phyloP scores from a whole-genome alignment of 176 grass and related monocot genomes.

The Phyllostachys edulis region DNA sequence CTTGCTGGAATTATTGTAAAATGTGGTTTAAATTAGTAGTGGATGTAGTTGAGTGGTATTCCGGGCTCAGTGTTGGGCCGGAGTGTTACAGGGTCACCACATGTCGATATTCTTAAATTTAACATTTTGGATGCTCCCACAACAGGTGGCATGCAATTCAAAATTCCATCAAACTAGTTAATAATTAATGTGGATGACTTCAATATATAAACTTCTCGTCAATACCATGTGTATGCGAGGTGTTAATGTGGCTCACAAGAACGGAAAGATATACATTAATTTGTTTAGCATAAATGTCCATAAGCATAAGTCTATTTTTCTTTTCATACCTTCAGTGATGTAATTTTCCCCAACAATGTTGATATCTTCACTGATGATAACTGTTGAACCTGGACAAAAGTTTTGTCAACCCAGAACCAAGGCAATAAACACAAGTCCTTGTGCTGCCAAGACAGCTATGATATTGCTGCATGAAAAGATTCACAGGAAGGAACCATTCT shows the following conservation, averaged over 20 bases:
- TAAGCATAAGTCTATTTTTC: slow-evolving; percentile 20
- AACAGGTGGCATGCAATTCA: not conserved
- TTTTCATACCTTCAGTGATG: slow-evolving; percentile 75
- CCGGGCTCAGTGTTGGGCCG: no score
- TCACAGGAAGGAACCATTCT: not conserved
- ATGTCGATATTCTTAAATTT: not conserved
- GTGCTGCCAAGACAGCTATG: not conserved
- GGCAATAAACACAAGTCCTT: slow-evolving; percentile 3
- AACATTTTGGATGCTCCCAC: not conserved
- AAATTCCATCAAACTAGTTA: not conserved
- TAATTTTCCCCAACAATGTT: slow-evolving; percentile 72
- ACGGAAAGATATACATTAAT: slow-evolving; percentile 4
- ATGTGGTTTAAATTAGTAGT: no score
- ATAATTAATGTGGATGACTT: slow-evolving; percentile 6
- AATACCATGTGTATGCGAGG: not conserved
- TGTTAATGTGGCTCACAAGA: slow-evolving; percentile 14
- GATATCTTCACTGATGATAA: slow-evolving; percentile 86
- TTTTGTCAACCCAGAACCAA: slow-evolving; percentile 17
- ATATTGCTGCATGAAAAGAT: slow-evolving; percentile 7
- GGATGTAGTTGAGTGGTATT: no score
- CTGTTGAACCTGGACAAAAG: slow-evolving; percentile 54
- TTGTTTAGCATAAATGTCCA: slow-evolving; percentile 10
- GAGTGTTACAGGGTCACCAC: not conserved
- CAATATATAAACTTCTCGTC: not conserved
- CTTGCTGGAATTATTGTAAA: no score